phyloP scores from a whole-genome alignment of 129 eudicot genomes.

The Artemisia annua region DNA sequence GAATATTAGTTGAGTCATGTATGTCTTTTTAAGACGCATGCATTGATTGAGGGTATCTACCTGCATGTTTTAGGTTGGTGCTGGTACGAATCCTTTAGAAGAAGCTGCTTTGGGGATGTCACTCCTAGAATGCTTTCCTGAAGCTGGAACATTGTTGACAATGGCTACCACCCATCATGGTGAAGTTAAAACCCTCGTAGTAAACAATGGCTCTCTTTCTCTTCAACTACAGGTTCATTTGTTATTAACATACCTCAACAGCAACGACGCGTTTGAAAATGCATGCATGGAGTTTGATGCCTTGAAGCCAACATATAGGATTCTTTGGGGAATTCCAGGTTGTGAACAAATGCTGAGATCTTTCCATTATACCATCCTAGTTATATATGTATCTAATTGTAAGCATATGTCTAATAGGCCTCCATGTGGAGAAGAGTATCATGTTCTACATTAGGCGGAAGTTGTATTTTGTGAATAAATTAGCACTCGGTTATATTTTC shows the following conservation, averaged over 20 bases:
- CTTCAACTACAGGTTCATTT: slow-evolving; percentile 12
- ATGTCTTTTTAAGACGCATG: slow-evolving; percentile 1
- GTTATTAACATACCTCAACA: slow-evolving; percentile 33
- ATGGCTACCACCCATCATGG: slow-evolving; percentile 98
- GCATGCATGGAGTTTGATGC: slow-evolving; percentile 99
- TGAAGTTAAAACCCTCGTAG: slow-evolving; percentile 90
- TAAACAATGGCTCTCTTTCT: slow-evolving; percentile 5
- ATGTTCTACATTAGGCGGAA: too few species aligned
- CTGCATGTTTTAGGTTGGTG: slow-evolving; percentile 71
- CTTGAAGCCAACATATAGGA: slow-evolving; percentile 90
- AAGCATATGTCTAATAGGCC: too few species aligned
- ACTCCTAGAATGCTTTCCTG: slow-evolving; percentile 86
- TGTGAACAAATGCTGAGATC: too few species aligned
- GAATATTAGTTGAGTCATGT: slow-evolving; percentile 20
- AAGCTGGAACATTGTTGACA: slow-evolving; percentile 69
- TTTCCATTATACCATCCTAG: too few species aligned
- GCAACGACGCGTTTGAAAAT: slow-evolving; percentile 86
- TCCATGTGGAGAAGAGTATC: too few species aligned
- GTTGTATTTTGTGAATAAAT: too few species aligned
- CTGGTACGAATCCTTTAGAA: slow-evolving; percentile 97
- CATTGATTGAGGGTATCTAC: slow-evolving; percentile 8
- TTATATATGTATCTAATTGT: too few species aligned
- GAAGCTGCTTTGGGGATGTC: slow-evolving; percentile 99
- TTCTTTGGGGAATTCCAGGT: slow-evolving; percentile 99
- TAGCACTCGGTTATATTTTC: too few species aligned